A percentile compares a stretch with the other conserved stretches of the same genome.
phyloP scores from a whole-genome alignment of 2,329 filamentous ascomycete genomes.

The Zymoseptoria brevis region DNA sequence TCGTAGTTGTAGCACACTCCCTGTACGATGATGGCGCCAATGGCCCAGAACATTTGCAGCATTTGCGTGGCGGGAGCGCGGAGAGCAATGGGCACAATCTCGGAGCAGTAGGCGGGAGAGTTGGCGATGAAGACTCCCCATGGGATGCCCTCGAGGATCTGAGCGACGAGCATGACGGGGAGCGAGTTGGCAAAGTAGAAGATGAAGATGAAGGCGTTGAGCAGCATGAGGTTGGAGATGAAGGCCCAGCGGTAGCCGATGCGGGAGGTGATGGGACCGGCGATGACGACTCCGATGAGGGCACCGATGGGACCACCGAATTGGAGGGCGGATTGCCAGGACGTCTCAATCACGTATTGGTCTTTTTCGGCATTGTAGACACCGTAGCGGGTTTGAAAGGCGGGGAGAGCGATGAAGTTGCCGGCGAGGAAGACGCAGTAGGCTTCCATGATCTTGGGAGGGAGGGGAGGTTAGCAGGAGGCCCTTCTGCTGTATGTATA shows the following conservation, averaged over 20 bases:
- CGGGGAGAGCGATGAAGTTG: constrained; percentile 47
- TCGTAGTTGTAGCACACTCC: constrained; percentile 51
- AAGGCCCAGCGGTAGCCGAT: constrained; percentile 55
- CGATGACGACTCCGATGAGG: constrained; percentile 51
- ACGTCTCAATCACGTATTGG: constrained; percentile 39
- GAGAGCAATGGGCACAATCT: constrained; percentile 53
- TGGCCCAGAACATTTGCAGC: constrained; percentile 60
- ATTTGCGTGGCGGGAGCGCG: constrained; percentile 53
- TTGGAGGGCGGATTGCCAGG: constrained; percentile 54
- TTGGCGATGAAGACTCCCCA: constrained; percentile 62
- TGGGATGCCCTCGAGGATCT: constrained; percentile 54
- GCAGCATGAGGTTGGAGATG: constrained; percentile 46
- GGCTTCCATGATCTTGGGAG: constrained; percentile 61
- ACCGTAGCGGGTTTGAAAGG: constrained; percentile 44
- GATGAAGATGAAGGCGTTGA: constrained; percentile 54
- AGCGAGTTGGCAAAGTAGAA: constrained; percentile 50
- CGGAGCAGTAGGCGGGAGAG: constrained; percentile 54
- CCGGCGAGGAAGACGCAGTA: constrained; percentile 56
- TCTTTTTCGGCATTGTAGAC: constrained; percentile 25
- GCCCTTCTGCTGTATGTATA: too few relatives aligned
- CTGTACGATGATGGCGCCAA: constrained; percentile 54
- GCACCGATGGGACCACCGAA: constrained; percentile 50
- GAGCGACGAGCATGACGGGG: constrained; percentile 42
- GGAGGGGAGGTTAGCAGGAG: too few relatives aligned
- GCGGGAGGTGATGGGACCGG: constrained; percentile 52